Evolutionary conservation across 2,329 filamentous ascomycete genomes (phyloP).

Genomic region (Neurospora sp.): DNA sequence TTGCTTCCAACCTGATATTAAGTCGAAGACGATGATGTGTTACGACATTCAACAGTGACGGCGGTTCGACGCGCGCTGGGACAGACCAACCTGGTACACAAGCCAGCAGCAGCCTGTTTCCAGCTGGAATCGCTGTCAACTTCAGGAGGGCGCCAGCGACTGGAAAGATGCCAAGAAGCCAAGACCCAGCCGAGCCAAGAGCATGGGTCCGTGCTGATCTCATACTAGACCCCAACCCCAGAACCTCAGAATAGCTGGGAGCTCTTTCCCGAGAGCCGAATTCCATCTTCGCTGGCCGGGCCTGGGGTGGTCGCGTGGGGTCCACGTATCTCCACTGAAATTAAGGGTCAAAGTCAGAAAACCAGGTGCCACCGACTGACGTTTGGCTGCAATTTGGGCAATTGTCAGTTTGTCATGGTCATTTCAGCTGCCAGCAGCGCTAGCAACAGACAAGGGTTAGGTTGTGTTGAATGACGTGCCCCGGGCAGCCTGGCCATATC

Average conservation of each 20-base stretch:
- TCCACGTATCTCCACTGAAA: background rate
- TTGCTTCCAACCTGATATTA: background rate
- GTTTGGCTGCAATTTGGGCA: background rate
- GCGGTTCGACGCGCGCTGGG: slow-evolving; percentile 1
- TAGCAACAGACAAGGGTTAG: background rate
- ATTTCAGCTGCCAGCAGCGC: background rate
- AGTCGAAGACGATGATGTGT: slow-evolving; percentile 6
- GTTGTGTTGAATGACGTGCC: background rate
- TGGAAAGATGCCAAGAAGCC: background rate
- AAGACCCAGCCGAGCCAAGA: slow-evolving; percentile 4
- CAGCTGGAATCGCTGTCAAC: background rate
- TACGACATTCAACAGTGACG: slow-evolving; percentile 15
- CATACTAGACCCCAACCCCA: background rate
- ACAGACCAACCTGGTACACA: slow-evolving; percentile 10
- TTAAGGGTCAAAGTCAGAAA: background rate
- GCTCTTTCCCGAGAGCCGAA: background rate
- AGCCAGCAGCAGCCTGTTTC: slow-evolving; percentile 6
- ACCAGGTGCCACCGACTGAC: background rate
- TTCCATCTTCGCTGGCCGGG: background rate
- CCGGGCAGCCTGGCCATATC: background rate
- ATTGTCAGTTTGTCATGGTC: background rate
- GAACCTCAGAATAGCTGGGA: background rate
- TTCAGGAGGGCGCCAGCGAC: background rate
- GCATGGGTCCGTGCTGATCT: slow-evolving; percentile 14
- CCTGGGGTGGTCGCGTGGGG: background rate